These are phyloP conservation scores for Russula abietina DNA, from an alignment of 768 basidiomycete species.

Conservation along the genomic window DNA sequence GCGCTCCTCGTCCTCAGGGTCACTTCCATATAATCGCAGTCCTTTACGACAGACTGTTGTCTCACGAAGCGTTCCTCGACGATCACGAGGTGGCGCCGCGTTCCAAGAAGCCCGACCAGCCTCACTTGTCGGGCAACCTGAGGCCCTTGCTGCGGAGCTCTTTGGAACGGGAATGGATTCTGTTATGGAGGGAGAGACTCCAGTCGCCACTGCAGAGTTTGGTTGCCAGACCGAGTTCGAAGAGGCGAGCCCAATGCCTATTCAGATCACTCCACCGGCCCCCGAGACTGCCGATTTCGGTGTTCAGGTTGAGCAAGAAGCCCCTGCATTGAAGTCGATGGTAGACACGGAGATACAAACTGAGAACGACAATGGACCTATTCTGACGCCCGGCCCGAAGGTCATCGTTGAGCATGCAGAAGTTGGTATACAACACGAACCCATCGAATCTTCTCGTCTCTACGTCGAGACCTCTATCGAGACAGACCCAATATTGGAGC, in stretches of 20 bases:
- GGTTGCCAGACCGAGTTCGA: slow-evolving; percentile 61
- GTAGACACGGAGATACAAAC: slow-evolving; percentile 33
- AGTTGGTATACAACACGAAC: slow-evolving; percentile 45
- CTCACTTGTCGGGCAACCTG: slow-evolving; percentile 66
- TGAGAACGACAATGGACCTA: slow-evolving; percentile 27
- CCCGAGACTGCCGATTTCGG: slow-evolving; percentile 31
- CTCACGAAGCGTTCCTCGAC: slow-evolving; percentile 45
- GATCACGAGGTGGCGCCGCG: slow-evolving; percentile 59
- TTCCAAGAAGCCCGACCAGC: slow-evolving; percentile 66
- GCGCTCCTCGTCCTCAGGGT: slow-evolving; percentile 41
- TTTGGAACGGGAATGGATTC: slow-evolving; percentile 46
- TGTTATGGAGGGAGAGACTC: slow-evolving; percentile 34
- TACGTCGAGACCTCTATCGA: slow-evolving; percentile 20
- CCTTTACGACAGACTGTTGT: slow-evolving; percentile 58
- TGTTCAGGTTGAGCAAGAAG: slow-evolving; percentile 32
- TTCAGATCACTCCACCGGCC: slow-evolving; percentile 29
- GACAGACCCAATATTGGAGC: slow-evolving; percentile 28
- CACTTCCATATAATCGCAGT: slow-evolving; percentile 44
- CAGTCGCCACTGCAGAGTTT: slow-evolving; percentile 49
- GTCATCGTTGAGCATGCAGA: slow-evolving; percentile 35
- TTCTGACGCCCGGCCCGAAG: slow-evolving; percentile 5
- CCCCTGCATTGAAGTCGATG: slow-evolving; percentile 8
- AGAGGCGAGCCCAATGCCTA: slow-evolving; percentile 31
- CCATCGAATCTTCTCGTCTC: slow-evolving; percentile 29
- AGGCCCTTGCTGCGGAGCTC: slow-evolving; percentile 60